Conservation (phyloP, 2,329 filamentous ascomycete genomes). For the Penicillium vulpinum region DNA sequence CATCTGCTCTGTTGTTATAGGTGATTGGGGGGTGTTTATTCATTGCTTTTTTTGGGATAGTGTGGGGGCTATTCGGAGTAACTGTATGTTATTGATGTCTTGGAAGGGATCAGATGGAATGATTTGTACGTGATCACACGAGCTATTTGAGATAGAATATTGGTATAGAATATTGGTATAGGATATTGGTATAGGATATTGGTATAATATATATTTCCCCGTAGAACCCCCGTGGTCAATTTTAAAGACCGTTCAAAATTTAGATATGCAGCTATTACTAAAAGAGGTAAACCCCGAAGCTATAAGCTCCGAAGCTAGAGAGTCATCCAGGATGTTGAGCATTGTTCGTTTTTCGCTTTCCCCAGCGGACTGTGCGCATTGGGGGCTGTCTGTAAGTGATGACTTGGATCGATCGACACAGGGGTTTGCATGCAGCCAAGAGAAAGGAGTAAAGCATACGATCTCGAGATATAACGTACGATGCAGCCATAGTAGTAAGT, state of each 20-base stretch:
- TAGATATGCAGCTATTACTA: not conserved
- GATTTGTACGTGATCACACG: not conserved
- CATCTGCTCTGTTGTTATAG: not conserved
- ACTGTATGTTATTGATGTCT: not conserved
- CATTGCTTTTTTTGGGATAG: not conserved
- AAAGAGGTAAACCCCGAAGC: not conserved
- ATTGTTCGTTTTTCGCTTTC: not conserved
- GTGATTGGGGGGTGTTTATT: not conserved
- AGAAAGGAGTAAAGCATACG: not conserved
- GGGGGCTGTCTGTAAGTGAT: not conserved
- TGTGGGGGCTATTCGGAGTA: not conserved
- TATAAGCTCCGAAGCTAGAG: not conserved
- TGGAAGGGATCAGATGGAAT: not conserved
- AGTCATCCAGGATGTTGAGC: not conserved
- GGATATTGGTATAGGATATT: too few relatives aligned
- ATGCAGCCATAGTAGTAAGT: too few relatives aligned
- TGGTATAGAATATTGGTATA: too few relatives aligned
- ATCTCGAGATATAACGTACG: not conserved
- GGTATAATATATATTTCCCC: not conserved
- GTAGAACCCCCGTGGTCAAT: not conserved
- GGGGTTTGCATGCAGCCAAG: conserved; percentile 22
- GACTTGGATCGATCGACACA: conserved; percentile 15
- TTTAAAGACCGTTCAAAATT: not conserved
- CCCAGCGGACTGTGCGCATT: not conserved
- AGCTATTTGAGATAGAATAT: not conserved